These are phyloP conservation scores for Suillus sp. DNA, from an alignment of 768 basidiomycete species.

Conservation along the genomic window DNA sequence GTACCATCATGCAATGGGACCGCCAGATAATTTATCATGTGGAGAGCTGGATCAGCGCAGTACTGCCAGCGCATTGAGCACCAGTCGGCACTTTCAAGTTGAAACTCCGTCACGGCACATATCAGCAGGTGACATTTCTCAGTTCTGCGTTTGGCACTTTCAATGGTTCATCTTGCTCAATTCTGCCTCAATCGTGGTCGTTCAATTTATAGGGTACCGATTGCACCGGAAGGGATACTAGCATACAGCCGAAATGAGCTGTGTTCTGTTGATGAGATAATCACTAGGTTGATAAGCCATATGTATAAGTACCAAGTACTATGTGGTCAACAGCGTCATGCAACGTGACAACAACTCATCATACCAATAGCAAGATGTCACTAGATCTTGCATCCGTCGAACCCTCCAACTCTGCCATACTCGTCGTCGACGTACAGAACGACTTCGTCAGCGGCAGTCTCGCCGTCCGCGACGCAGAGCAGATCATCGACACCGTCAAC, in stretches of 20 bases:
- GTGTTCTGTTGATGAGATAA: background rate
- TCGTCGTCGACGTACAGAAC: conserved; percentile 81
- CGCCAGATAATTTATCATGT: no score
- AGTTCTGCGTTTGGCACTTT: no score
- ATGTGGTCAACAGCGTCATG: background rate
- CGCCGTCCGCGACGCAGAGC: conserved; percentile 62
- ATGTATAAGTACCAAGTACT: background rate
- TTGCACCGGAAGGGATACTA: no score
- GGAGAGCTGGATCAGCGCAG: no score
- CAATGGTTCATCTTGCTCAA: no score
- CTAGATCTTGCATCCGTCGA: background rate
- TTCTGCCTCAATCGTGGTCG: no score
- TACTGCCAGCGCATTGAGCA: no score
- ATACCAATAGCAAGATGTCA: background rate
- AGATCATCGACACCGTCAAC: conserved; percentile 59
- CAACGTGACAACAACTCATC: background rate
- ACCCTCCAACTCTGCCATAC: conserved; percentile 44
- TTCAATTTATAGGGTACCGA: no score
- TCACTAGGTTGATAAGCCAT: background rate
- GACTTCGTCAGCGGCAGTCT: conserved; percentile 81
- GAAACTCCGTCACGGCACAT: no score
- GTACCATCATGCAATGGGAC: no score
- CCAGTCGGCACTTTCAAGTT: no score
- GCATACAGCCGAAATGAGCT: background rate
- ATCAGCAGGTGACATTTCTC: no score